Percentiles rank a stretch among this genome's conserved stretches.
phyloP scores from a whole-genome alignment of 345 rosid genomes.

The Syzygium grande region DNA sequence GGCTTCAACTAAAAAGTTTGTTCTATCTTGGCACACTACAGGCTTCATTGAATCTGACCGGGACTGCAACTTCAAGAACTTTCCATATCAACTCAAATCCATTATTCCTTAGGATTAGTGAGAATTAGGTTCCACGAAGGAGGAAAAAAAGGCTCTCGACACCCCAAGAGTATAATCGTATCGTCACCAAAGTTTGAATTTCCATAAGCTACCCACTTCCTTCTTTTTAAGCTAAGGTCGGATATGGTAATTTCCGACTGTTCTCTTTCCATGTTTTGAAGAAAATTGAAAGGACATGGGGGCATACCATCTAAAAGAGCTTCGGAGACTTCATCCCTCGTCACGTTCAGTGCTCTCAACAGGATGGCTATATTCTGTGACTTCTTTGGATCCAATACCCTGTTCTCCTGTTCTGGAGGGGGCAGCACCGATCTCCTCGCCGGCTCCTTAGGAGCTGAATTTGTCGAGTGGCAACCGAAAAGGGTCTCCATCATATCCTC shows the following conservation, averaged over 20 bases:
- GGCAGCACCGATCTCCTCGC: constrained; percentile 63
- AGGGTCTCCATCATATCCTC: constrained; percentile 98
- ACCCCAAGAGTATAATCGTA: background rate
- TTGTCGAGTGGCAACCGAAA: constrained; percentile 74
- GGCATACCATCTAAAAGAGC: constrained; percentile 88
- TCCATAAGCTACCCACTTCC: background rate
- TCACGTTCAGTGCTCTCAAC: constrained; percentile 87
- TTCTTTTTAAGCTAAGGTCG: background rate
- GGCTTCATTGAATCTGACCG: background rate
- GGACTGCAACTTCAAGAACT: background rate
- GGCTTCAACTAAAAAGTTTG: background rate
- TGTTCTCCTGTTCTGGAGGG: constrained; percentile 61
- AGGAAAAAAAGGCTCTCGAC: background rate
- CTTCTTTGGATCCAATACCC: constrained; percentile 95
- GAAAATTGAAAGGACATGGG: constrained; percentile 2
- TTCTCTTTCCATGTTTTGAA: background rate
- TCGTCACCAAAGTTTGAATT: background rate
- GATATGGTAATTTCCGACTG: background rate
- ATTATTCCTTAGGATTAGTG: background rate
- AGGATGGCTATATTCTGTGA: constrained; percentile 96
- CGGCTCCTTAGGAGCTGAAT: constrained; percentile 55
- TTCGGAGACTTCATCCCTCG: constrained; percentile 88
- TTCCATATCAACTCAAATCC: background rate
- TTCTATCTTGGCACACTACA: background rate
- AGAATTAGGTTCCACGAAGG: background rate